Evolutionary conservation across 805 yeast genomes (phyloP).

Genomic region (Metschnikowia lochheadii): DNA sequence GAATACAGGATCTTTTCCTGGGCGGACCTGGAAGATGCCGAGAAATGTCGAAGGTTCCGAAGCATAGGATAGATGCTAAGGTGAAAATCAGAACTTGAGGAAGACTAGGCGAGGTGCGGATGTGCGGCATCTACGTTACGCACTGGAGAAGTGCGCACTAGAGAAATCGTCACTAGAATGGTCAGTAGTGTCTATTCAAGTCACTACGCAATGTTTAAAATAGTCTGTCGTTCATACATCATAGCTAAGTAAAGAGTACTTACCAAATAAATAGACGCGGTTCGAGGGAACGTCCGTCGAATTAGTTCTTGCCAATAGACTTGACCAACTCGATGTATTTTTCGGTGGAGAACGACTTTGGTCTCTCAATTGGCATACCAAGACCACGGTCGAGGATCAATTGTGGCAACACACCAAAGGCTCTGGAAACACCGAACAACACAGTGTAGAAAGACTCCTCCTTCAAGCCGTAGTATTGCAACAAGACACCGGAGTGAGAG

Average conservation of each 20-base stretch:
- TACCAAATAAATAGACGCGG: constrained; percentile 16
- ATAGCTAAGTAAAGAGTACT: constrained; percentile 7
- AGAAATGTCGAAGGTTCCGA: constrained; percentile 2
- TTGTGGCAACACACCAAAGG: constrained; percentile 76
- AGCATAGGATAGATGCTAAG: constrained; percentile 1
- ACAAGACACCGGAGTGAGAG: constrained; percentile 72
- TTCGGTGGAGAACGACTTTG: constrained; percentile 47
- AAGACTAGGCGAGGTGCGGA: not conserved
- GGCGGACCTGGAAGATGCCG: constrained; percentile 1
- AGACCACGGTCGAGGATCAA: constrained; percentile 73
- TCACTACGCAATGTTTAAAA: too few species aligned
- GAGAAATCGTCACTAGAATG: too few species aligned
- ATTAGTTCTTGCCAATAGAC: constrained; percentile 20
- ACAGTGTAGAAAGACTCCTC: constrained; percentile 76
- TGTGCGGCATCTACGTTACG: not conserved
- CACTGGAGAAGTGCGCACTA: not conserved
- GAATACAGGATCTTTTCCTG: constrained; percentile 32
- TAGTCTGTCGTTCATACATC: constrained; percentile 10
- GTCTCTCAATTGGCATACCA: constrained; percentile 80
- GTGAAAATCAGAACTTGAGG: not conserved
- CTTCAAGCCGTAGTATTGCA: constrained; percentile 74
- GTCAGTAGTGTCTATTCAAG: too few species aligned
- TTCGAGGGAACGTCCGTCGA: not conserved
- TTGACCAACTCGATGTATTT: constrained; percentile 23
- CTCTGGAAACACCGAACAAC: constrained; percentile 77